A percentile compares a stretch with the other conserved stretches of the same genome.
These are phyloP conservation scores for Phytophthora sansomeana DNA, from an alignment of 352 stramenopile species.

Conservation along the genomic window DNA sequence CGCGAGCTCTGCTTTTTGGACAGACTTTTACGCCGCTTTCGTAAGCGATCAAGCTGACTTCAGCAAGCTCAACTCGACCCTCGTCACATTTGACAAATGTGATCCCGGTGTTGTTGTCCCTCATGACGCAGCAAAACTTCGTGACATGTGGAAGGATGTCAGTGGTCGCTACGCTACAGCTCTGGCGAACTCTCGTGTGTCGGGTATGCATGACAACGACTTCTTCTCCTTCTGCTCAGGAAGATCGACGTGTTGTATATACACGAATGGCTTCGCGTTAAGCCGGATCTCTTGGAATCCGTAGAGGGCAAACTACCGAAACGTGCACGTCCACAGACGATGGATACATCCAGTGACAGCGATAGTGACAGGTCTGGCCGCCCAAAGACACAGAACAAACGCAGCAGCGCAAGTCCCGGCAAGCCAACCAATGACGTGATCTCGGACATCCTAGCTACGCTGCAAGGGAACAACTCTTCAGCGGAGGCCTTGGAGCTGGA, in stretches of 20 bases:
- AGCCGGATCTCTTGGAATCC: background rate
- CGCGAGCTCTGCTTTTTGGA: background rate
- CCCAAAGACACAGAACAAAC: background rate
- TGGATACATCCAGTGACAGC: background rate
- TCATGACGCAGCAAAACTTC: constrained; percentile 1
- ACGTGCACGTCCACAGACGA: background rate
- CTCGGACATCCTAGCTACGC: background rate
- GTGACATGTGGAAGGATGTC: constrained; percentile 14
- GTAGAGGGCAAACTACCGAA: constrained; percentile 2
- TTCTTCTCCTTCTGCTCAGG: constrained; percentile 14
- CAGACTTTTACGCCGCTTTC: background rate
- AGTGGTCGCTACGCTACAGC: background rate
- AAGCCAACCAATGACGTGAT: no score
- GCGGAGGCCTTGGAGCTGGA: background rate
- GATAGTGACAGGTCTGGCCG: no score
- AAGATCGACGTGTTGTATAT: constrained; percentile 10
- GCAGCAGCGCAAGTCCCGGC: no score
- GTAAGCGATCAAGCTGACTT: background rate
- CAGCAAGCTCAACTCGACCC: background rate
- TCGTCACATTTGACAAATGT: background rate
- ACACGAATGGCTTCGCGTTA: constrained; percentile 1
- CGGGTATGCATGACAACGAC: constrained; percentile 12
- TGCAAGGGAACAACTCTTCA: background rate
- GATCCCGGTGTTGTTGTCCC: background rate
- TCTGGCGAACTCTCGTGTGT: background rate